Percentiles rank a stretch among this genome's conserved stretches.
phyloP scores from a whole-genome alignment of 2,329 filamentous ascomycete species.

The Diaporthe batatas region DNA sequence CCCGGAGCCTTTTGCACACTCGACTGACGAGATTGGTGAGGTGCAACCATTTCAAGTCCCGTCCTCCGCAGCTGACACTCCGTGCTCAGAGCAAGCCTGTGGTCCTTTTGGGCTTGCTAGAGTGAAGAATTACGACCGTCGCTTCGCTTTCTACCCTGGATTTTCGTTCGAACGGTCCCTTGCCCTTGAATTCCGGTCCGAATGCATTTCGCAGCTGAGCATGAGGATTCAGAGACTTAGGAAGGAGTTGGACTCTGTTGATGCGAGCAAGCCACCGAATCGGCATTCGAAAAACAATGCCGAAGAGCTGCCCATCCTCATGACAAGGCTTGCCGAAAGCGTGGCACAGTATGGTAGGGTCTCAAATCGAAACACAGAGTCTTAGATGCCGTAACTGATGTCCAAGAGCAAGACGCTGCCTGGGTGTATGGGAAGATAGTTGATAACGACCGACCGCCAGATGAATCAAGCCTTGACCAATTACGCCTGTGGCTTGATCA shows the following conservation, averaged over 20 bases:
- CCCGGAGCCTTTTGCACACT: neutral
- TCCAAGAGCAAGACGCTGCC: neutral
- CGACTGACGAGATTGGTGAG: no score
- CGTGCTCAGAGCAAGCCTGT: neutral
- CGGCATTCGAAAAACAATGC: no score
- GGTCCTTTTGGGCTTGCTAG: conserved; percentile 5
- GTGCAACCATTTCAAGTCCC: no score
- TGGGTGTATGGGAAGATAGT: conserved; percentile 6
- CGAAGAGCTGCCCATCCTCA: neutral
- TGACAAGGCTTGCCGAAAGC: neutral
- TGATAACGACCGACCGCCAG: neutral
- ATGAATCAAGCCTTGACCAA: conserved; percentile 7
- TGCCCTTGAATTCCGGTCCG: neutral
- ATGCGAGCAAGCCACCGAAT: neutral
- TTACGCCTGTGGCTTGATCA: conserved; percentile 12
- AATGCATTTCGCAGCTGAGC: neutral
- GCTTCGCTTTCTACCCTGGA: conserved; percentile 27
- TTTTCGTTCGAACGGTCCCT: conserved; percentile 10
- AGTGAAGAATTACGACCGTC: conserved; percentile 21
- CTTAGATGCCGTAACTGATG: neutral
- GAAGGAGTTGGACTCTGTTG: neutral
- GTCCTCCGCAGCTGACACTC: no score
- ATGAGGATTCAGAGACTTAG: neutral
- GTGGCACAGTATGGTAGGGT: conserved; percentile 24
- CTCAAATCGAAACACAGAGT: neutral